Conservation (phyloP, 805 yeast genomes). For the Metschnikowia cubensis region DNA sequence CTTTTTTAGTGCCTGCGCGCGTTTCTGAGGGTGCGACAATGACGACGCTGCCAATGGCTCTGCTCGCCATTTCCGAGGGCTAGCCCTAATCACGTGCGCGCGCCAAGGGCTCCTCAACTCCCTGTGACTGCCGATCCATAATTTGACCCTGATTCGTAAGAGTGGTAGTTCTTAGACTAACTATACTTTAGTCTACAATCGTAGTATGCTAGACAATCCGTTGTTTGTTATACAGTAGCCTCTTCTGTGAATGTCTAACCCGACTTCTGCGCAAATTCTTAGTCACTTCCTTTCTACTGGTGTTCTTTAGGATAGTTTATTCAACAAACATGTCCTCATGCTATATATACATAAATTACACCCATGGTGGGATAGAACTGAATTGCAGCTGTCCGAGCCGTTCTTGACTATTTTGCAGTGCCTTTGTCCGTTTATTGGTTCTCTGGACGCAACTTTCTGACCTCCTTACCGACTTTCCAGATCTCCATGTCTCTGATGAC, state of each 20-base stretch:
- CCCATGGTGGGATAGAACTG: conserved; percentile 11
- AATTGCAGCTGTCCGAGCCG: conserved; percentile 30
- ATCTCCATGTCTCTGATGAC: conserved; percentile 96
- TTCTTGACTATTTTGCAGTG: conserved; percentile 32
- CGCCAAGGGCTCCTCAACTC: conserved; percentile 4
- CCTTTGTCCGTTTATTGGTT: conserved; percentile 59
- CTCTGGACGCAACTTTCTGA: conserved; percentile 99
- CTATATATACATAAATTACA: conserved; percentile 20
- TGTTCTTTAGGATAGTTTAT: conserved; percentile 30
- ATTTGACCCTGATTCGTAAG: no score
- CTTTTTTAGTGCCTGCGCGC: conserved; percentile 4
- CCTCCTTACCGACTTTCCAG: conserved; percentile 99
- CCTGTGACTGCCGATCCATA: no score
- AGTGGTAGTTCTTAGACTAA: no score
- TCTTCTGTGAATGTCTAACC: no score
- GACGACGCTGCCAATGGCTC: neutral
- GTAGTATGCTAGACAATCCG: no score
- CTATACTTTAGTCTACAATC: no score
- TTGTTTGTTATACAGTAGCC: no score
- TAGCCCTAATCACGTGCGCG: conserved; percentile 14
- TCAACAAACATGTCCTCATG: conserved; percentile 43
- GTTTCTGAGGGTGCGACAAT: conserved; percentile 4
- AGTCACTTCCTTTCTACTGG: no score
- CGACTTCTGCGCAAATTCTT: no score
- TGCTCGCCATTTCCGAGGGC: conserved; percentile 5